phyloP scores from a whole-genome alignment of 2,329 filamentous ascomycete genomes.

The Fusarium praegraminearum region DNA sequence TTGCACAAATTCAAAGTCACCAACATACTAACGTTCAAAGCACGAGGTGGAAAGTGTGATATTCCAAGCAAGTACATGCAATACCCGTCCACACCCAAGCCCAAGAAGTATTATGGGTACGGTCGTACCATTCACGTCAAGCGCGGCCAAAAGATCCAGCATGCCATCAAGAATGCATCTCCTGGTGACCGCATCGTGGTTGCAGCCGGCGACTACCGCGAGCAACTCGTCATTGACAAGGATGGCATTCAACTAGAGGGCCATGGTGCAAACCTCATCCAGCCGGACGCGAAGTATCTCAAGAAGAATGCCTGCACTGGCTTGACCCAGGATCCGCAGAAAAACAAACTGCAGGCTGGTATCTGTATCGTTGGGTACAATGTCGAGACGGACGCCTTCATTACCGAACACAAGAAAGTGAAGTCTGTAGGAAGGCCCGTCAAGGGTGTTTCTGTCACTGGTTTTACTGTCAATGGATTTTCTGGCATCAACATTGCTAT shows the following conservation, averaged over 20 bases:
- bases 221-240: conserved; percentile 53
- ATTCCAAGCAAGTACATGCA: conserved; percentile 5
- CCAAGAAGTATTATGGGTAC: conserved; percentile 8
- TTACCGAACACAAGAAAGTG: conserved; percentile 50
- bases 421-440: conserved; percentile 44
- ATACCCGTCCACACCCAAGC: neutral
- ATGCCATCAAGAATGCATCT: conserved; percentile 47
- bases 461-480: conserved; percentile 51
- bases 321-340: conserved; percentile 41
- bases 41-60: conserved; percentile 26
- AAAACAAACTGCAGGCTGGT: conserved; percentile 41
- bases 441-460: conserved; percentile 50
- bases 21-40: conserved; percentile 10
- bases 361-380: conserved; percentile 53
- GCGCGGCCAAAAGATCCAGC: conserved; percentile 48
- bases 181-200: conserved; percentile 51
- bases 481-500: conserved; percentile 54
- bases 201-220: conserved; percentile 49
- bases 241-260: conserved; percentile 51
- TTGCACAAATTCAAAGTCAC: fast-evolving
- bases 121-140: conserved; percentile 36
- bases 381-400: conserved; percentile 44
- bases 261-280: conserved; percentile 45
- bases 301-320: conserved; percentile 50
- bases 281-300: conserved; percentile 12